Evolutionary conservation across 768 basidiomycete genomes (phyloP), one percentile per base, ranked within the genome.

Genomic region (Panellus pusillus): DNA sequence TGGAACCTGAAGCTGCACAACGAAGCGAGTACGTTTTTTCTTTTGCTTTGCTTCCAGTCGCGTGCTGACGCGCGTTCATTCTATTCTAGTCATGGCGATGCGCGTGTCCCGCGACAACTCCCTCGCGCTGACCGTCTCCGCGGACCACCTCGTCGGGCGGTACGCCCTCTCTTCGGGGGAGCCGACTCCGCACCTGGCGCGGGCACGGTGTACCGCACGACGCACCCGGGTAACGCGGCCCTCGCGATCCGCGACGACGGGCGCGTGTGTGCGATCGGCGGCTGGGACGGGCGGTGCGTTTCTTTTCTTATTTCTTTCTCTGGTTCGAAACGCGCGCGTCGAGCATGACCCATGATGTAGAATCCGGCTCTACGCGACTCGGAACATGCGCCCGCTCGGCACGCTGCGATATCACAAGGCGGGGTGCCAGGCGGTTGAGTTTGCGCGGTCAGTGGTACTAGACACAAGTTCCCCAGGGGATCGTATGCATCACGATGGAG

Each of bases 81-180:
- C n/a, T n/a, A n/a, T n/a, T n/a, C n/a, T 32, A 90, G 93, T 95
- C 47, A 94, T 96, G 92, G 87, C 87, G 3, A 89, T 93, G 87
- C 69, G 82, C 0, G 84, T 93, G 1, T 82, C 87, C 7, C 71
- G 68, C 18, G 77, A 79, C 55, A 75, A 78, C 41, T 64, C 68
- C 20, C 76, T 87, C 52, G 92, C 87, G 4, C 66, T 93, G 52
- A 86, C 90, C 0, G 87, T 93, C 5, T 96, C 94, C 6, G 93
- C 89, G 0, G 93, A 97, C 67, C 86, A 95, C 60, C 67, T 89
- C 15, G 63, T 91, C 28, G 82, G 83, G n/a, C 74, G 76, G 51
- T 89, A 88, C 63, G 75, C 85, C 60, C 70, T 88, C 3, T 61
- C 68, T 18, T 86, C 52, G 20, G 17, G 14, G 36, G 15, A 35